phyloP scores from a whole-genome alignment of 169 alveolate species.

The Cryptosporidium parvum region DNA sequence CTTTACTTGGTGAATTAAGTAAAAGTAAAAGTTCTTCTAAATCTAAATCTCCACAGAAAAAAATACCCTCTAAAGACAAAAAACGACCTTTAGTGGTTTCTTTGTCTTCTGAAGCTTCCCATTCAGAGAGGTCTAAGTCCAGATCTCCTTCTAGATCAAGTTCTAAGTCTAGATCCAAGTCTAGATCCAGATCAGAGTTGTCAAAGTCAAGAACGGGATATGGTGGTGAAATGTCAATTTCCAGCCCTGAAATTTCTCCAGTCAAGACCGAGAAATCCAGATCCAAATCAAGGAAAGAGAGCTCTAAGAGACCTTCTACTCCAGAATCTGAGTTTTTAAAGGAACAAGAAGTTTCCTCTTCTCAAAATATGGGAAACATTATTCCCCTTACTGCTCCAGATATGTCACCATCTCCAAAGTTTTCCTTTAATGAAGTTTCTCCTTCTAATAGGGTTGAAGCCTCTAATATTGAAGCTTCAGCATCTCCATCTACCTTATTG shows the following conservation, averaged over 20 bases:
- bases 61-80: neutral
- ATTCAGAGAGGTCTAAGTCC: neutral
- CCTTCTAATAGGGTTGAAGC: neutral
- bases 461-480: neutral
- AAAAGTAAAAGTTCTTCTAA: neutral
- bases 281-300: slow-evolving; percentile 5
- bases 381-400: slow-evolving; percentile 16
- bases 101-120: neutral
- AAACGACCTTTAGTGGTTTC: neutral
- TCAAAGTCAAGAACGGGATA: neutral
- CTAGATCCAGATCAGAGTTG: neutral
- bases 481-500: neutral
- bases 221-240: neutral
- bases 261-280: neutral
- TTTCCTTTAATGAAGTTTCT: neutral
- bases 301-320: neutral
- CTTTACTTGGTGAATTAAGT: neutral
- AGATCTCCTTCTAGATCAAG: neutral
- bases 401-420: neutral
- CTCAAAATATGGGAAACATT: neutral
- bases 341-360: neutral
- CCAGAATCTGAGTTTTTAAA: neutral
- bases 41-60: neutral
- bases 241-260: neutral
- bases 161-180: neutral